These are phyloP conservation scores for Alternaria incomplexa DNA, from an alignment of 2,329 filamentous ascomycete species.

Conservation along the genomic window DNA sequence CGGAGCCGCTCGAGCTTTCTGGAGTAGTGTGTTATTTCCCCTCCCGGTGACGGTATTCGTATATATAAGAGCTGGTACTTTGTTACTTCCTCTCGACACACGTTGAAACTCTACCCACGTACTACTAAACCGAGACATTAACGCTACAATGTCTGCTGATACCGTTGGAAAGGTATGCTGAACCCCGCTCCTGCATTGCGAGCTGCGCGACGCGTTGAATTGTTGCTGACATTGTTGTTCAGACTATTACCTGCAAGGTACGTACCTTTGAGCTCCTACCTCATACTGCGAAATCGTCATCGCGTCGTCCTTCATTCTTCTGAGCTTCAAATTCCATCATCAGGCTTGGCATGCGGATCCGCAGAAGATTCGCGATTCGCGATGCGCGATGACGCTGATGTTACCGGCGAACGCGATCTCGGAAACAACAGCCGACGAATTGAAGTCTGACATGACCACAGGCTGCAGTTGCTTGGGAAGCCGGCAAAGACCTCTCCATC, in stretches of 20 bases:
- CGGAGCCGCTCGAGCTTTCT: constrained; percentile 27
- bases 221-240: constrained; percentile 14
- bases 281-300: not conserved
- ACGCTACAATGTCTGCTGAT: constrained; percentile 55
- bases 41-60: constrained; percentile 4
- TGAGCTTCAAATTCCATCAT: not conserved
- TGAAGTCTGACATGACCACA: constrained; percentile 41
- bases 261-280: constrained; percentile 64
- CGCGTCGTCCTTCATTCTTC: not conserved
- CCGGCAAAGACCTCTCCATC: constrained; percentile 84
- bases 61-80: constrained; percentile 6
- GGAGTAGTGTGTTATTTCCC: constrained; percentile 17
- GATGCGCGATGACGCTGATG: constrained; percentile 8
- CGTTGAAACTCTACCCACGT: constrained; percentile 2
- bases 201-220: not conserved
- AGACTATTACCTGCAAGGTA: constrained; percentile 96
- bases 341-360: constrained; percentile 39
- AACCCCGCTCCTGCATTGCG: not conserved
- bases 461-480: constrained; percentile 97
- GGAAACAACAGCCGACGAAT: not conserved
- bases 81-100: constrained; percentile 17
- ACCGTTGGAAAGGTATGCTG: constrained; percentile 60
- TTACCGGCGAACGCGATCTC: constrained; percentile 2
- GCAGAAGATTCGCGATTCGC: constrained; percentile 17
- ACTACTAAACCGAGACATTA: not conserved